Base-by-base conservation (phyloP, 129 eudicot species). In the Glebionis coronaria region DNA sequence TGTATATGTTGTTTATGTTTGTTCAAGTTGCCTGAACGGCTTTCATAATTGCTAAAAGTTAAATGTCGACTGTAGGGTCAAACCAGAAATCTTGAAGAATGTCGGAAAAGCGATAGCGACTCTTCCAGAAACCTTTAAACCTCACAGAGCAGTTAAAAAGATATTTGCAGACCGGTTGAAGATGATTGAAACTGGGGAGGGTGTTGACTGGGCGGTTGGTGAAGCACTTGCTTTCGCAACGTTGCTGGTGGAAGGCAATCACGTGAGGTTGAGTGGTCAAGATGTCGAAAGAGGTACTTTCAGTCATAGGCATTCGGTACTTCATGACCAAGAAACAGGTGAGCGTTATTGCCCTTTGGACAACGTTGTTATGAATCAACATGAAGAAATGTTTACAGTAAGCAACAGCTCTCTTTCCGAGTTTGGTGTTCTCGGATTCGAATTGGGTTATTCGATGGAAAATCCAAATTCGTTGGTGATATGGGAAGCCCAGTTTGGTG, bases 401-500 rank as follows among this genome's bases (percentile, higher is more conserved):
- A 88, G 98, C 86, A 92, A 92, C 88, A 92, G 98, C 72, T 92
- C 98, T 57, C 96, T 92, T 76, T 92, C 98, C 6, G 98, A 92
- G 75, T 92, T 92, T 80, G 98, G 82, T 59, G 98, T 92, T 70
- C 84, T 92, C 56, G 98, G 98, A 76, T 92, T 92, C 70, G 98
- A 92, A 73, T 76, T 92, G 75, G 98, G 98, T 56, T 92, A 92
- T 57, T 92, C 98, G n/a, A 92, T 92, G 98, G 96, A 92, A 75
- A 91, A 88, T 62, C 97, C 97, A 6, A 91, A 91, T 68, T 85
- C 97, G 8, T 67, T 91, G 82, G 97, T 91, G 52, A 49, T 91
- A 42, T 91, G 97, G 97, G 97, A 91, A 76, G 98, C 98, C 71
- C 98, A 92, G 49, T 92, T 92, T 69, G 96, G 98, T 73, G 98